Conservation (phyloP, 1,139 yeast genomes). For the Scheffersomyces quercinus region DNA sequence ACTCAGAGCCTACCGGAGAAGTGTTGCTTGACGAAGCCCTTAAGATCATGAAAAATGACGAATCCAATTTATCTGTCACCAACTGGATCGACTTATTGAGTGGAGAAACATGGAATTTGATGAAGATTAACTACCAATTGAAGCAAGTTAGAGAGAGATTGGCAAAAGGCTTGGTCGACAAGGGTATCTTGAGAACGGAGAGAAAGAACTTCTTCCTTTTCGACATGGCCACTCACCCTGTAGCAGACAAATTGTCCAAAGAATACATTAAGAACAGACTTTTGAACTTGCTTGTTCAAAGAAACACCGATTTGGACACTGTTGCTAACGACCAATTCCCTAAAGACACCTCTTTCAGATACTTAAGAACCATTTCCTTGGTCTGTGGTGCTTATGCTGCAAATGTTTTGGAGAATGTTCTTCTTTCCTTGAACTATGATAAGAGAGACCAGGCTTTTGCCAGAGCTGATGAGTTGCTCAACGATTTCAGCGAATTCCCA, state of each 20-base stretch:
- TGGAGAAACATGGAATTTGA: slow-evolving; percentile 97
- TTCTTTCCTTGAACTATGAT: slow-evolving; percentile 77
- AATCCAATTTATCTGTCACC: slow-evolving; percentile 74
- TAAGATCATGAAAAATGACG: slow-evolving; percentile 84
- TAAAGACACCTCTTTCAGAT: slow-evolving; percentile 63
- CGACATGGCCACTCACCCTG: slow-evolving; percentile 99
- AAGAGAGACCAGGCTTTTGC: slow-evolving; percentile 91
- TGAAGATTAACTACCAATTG: slow-evolving; percentile 91
- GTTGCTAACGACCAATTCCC: slow-evolving; percentile 65
- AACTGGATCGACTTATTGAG: slow-evolving; percentile 93
- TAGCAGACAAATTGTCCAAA: slow-evolving; percentile 78
- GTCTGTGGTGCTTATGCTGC: slow-evolving; percentile 94
- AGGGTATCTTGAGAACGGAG: slow-evolving; percentile 95
- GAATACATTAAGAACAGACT: slow-evolving; percentile 80
- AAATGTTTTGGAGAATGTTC: slow-evolving; percentile 89
- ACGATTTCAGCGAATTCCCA: slow-evolving; percentile 86
- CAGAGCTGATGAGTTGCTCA: slow-evolving; percentile 86
- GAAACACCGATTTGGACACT: slow-evolving; percentile 59
- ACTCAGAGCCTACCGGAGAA: slow-evolving; percentile 89
- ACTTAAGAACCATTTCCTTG: slow-evolving; percentile 76
- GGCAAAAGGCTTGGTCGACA: slow-evolving; percentile 95
- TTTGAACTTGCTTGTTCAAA: slow-evolving; percentile 64
- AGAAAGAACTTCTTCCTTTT: slow-evolving; percentile 90
- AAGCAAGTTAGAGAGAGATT: slow-evolving; percentile 96
- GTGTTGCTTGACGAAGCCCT: slow-evolving; percentile 91